A percentile compares a stretch with the other conserved stretches of the same genome.
phyloP scores from a whole-genome alignment of 345 rosid genomes.

The Theobroma cacao region DNA sequence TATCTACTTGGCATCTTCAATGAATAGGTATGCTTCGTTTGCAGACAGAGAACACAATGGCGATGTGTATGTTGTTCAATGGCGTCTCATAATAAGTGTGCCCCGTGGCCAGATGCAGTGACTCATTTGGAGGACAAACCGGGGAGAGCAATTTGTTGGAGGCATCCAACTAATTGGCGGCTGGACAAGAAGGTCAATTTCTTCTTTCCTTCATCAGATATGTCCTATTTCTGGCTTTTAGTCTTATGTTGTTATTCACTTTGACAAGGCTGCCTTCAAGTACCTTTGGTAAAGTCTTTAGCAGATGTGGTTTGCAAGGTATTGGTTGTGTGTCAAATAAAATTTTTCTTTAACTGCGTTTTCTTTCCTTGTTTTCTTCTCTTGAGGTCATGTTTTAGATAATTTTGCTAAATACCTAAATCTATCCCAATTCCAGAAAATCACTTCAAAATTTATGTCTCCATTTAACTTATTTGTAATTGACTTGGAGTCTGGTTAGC shows the following conservation, averaged over 20 bases:
- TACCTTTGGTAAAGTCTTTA: neutral
- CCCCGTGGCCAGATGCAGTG: conserved; percentile 74
- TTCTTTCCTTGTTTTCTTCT: neutral
- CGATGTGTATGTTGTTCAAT: conserved; percentile 61
- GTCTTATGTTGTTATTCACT: neutral
- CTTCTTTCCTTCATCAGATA: conserved; percentile 42
- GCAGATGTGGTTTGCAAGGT: neutral
- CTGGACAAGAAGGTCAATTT: conserved; percentile 70
- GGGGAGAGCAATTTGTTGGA: conserved; percentile 83
- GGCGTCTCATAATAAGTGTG: conserved; percentile 76
- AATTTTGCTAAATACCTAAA: too few relatives aligned
- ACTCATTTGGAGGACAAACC: conserved; percentile 54
- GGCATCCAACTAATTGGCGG: conserved; percentile 78
- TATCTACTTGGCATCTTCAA: neutral
- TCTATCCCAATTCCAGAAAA: too few relatives aligned
- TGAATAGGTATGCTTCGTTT: conserved; percentile 72
- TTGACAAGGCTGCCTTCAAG: neutral
- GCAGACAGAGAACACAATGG: conserved; percentile 69
- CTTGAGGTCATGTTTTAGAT: too few relatives aligned
- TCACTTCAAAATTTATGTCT: neutral
- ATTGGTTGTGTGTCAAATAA: neutral
- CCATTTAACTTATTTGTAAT: neutral
- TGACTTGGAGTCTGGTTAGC: neutral
- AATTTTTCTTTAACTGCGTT: neutral
- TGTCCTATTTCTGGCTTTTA: conserved; percentile 6